Evolutionary conservation across 805 yeast genomes (phyloP).

Genomic region (Pichia paraexigua): DNA sequence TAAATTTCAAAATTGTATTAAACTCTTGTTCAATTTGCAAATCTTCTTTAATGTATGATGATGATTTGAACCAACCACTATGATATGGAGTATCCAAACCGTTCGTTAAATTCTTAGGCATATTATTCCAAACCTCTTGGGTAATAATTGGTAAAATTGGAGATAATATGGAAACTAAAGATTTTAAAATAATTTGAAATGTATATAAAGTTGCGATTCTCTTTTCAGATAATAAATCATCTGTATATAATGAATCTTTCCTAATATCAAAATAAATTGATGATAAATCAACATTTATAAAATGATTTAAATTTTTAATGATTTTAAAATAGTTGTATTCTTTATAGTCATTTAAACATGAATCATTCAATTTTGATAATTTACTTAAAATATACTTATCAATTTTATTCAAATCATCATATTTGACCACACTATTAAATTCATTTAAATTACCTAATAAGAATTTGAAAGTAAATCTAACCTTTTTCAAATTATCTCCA

Average conservation of each 20-base stretch:
- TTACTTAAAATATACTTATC: constrained; percentile 61
- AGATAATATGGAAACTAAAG: constrained; percentile 59
- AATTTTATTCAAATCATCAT: constrained; percentile 32
- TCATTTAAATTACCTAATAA: constrained; percentile 68
- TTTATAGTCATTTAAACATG: constrained; percentile 39
- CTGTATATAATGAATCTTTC: constrained; percentile 82
- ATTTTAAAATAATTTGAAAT: constrained; percentile 46
- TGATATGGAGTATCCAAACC: constrained; percentile 38
- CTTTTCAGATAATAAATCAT: constrained; percentile 35
- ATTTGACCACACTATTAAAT: constrained; percentile 27
- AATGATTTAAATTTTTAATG: constrained; percentile 57
- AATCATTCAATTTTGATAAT: constrained; percentile 38
- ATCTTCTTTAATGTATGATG: constrained; percentile 17
- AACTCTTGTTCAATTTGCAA: constrained; percentile 36
- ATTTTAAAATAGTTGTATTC: constrained; percentile 62
- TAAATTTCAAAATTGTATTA: constrained; percentile 36
- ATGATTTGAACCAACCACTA: constrained; percentile 32
- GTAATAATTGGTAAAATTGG: constrained; percentile 80
- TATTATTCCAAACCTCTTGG: constrained; percentile 79
- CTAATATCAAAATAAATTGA: constrained; percentile 79
- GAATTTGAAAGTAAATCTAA: constrained; percentile 74
- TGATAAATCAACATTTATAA: constrained; percentile 69
- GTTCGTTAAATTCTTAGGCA: constrained; percentile 29
- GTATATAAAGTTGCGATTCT: constrained; percentile 62
- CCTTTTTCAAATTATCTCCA: constrained; percentile 70